Percentiles rank a stretch among this genome's conserved stretches.
These are phyloP conservation scores for Oryza australiensis DNA, from an alignment of 176 grass and related monocot species.

Conservation along the genomic window DNA sequence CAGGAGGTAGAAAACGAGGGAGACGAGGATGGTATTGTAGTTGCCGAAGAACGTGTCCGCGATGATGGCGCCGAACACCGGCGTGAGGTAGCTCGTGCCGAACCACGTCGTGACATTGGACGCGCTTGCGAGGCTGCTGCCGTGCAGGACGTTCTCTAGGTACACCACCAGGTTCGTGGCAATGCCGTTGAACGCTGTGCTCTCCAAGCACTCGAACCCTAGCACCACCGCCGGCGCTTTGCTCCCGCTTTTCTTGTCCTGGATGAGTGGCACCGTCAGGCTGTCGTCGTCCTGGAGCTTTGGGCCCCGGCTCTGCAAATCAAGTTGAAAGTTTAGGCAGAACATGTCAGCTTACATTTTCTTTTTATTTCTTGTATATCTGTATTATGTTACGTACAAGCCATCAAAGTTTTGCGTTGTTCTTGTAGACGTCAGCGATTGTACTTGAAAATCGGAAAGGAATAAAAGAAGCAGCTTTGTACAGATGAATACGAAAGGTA, in stretches of 20 bases:
- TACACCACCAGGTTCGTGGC: constrained; percentile 63
- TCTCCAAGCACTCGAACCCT: constrained; percentile 51
- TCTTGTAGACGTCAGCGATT: background rate
- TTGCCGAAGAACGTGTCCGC: constrained; percentile 68
- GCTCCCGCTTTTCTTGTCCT: constrained; percentile 34
- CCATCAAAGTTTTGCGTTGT: background rate
- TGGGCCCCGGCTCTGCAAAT: constrained; percentile 2
- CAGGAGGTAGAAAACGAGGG: constrained; percentile 59
- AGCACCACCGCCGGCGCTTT: constrained; percentile 41
- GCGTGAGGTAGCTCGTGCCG: constrained; percentile 64
- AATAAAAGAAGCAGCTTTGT: no score
- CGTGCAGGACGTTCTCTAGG: constrained; percentile 55
- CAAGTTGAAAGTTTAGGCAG: background rate
- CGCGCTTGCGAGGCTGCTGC: constrained; percentile 48
- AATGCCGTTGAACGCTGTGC: constrained; percentile 52
- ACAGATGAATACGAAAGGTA: background rate
- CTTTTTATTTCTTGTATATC: background rate
- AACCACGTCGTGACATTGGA: constrained; percentile 56
- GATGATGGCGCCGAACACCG: constrained; percentile 59
- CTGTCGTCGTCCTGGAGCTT: constrained; percentile 1
- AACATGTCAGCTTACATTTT: constrained; percentile 16
- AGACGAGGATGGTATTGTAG: constrained; percentile 63
- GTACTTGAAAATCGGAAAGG: no score
- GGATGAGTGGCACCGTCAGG: constrained; percentile 37
- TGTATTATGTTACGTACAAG: background rate